Base-by-base conservation (phyloP, 1,139 yeast genomes). In the Suhomyces bolitotheri region DNA sequence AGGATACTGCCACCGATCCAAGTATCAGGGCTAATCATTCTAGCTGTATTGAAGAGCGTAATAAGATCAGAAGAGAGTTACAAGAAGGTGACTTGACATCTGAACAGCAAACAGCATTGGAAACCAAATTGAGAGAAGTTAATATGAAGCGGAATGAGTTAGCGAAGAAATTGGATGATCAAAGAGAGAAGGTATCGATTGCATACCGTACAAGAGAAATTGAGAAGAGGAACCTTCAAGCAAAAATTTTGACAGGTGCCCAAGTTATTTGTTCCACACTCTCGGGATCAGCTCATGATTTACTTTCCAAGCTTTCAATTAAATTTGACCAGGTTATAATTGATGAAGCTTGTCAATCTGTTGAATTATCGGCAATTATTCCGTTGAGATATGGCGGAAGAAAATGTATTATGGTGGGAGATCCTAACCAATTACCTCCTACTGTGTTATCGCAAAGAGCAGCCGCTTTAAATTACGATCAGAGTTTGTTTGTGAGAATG, bases 311-410 rank as follows among this genome's bases (percentile, higher is more conserved):
- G 30, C 64, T 90, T 51, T 80, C 89, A 12, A 74, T 88, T 53
- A 76, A 76, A 25, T 92, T 94, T 58, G 96, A 86, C 36, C 87
- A 95, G n/a, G 97, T 94, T 2, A 82, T 94, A 37, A 82, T 94
- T 46, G 99, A 94, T 68, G 99, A 94, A 60, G 98, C 98, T 1
- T 95, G 97, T 53, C 99, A 94, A 59, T 85, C 96, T 78, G 92
- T 94, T 29, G 99, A 94, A 55, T 59, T 92, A 29, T 87, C 96
- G 8, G 87, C 96, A 0, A 74, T 94, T 22, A 92, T 92, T 51
- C 99, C 99, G 0, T 69, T 94, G 46, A 73, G 96, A 53, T 94
- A 90, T 57, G 98, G 98, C 1, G 87, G 96, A 51, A 80, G 74
- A 44, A 80, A 81, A 39, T 90, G 97, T 65, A 83, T 94, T 33